Evolutionary conservation across 2,329 filamentous ascomycete genomes (phyloP), one percentile per base, ranked within the genome.

Genomic region (Sclerotinia borealis): DNA sequence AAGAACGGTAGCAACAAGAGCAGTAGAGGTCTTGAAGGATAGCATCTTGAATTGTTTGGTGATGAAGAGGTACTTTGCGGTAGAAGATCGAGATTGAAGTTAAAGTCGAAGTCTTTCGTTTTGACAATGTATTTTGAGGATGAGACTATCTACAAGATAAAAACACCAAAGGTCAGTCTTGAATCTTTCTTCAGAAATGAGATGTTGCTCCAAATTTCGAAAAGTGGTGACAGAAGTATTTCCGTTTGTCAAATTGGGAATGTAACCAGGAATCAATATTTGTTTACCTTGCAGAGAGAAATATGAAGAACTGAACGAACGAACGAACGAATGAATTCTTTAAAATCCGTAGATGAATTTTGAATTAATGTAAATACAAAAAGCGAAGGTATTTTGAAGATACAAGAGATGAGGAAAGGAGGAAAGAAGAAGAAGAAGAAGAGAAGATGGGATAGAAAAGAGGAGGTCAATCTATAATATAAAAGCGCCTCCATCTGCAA

Each of bases 1-100:
- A 66, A 87, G 76, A 66, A 81, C 78, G 47, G 81, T 73, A 71
- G 83, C 84, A 69, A 82, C 74, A 65, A 80, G 76, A 67, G 79
- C 68, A 25, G 66, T 47, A 19, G 68, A 67, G 50, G 63, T 76
- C 74, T 79, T 82, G 74, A 85, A 73, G 36, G 82, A 84, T 70
- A 78, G 79, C 85, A 88, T 88, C 37, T 66, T 66, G 61, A 37
- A 47, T 34, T 5, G 13, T 41, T 50, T 60, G 27, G 6, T 25
- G 39, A 45, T 29, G 22, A 34, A 58, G 34, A 27, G 34, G 25
- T 2, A 25, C n/a, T 29, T 8, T 54, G 19, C 31, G 22, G 29
- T 48, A 41, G 43, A 36, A 11, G 19, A n/a, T 29, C 50, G 27
- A 37, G 19, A 22, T 15, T 13, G 6, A 27, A 54, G 51, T n/a